Evolutionary conservation across 2,329 filamentous ascomycete genomes (phyloP).

Genomic region (Claviceps sp.): DNA sequence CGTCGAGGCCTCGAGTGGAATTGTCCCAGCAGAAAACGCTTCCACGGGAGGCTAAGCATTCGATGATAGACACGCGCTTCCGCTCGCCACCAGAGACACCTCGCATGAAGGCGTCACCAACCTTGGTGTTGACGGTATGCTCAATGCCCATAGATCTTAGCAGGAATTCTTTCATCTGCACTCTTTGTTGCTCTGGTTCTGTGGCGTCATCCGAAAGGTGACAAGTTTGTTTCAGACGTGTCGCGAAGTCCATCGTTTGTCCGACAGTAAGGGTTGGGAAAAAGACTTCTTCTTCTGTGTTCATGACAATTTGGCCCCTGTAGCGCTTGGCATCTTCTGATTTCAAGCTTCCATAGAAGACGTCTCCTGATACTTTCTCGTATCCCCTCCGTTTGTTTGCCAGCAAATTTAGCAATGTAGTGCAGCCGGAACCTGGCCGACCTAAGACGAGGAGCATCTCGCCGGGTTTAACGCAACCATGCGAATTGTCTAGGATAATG

Average conservation of each 20-base stretch:
- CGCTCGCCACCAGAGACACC: constrained; percentile 56
- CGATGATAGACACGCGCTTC: constrained; percentile 56
- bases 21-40: constrained; percentile 57
- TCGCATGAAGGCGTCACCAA: constrained; percentile 52
- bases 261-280: constrained; percentile 60
- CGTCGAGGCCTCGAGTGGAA: constrained; percentile 50
- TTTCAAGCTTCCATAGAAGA: constrained; percentile 40
- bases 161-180: constrained; percentile 37
- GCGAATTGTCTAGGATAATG: constrained; percentile 50
- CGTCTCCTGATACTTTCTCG: constrained; percentile 41
- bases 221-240: constrained; percentile 41
- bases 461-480: constrained; percentile 58
- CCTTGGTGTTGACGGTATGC: constrained; percentile 50
- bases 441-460: constrained; percentile 61
- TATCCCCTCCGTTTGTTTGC: constrained; percentile 51
- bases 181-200: constrained; percentile 30
- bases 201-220: constrained; percentile 29
- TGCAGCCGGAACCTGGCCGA: constrained; percentile 56
- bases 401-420: constrained; percentile 56
- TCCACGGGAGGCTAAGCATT: constrained; percentile 43
- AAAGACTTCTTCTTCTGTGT: constrained; percentile 53
- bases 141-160: constrained; percentile 42
- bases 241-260: constrained; percentile 59
- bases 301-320: constrained; percentile 49
- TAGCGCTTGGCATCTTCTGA: constrained; percentile 36